phyloP scores from a whole-genome alignment of 805 yeast species.

The Candida ovalis region DNA sequence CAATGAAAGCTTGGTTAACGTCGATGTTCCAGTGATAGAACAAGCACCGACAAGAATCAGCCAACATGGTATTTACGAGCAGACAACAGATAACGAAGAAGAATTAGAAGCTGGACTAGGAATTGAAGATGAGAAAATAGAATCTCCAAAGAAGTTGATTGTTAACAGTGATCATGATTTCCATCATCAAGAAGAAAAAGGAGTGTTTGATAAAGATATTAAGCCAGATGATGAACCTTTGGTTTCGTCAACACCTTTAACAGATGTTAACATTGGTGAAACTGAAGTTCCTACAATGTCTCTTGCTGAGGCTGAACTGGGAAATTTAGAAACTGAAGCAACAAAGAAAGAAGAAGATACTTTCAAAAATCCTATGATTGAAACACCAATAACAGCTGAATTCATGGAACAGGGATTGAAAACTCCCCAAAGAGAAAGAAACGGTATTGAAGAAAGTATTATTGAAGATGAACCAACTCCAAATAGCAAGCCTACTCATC shows the following conservation, averaged over 20 bases:
- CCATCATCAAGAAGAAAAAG: background rate
- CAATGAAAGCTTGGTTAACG: constrained; percentile 7
- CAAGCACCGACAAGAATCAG: constrained; percentile 14
- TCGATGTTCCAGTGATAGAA: constrained; percentile 7
- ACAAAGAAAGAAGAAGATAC: background rate
- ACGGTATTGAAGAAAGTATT: background rate
- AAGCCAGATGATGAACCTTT: background rate
- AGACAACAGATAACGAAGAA: constrained; percentile 15
- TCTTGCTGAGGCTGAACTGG: background rate
- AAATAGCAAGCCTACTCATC: constrained; percentile 15
- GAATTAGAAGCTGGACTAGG: background rate
- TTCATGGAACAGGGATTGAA: constrained; percentile 5
- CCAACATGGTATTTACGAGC: constrained; percentile 20
- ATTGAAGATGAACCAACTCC: constrained; percentile 9
- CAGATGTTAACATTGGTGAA: background rate
- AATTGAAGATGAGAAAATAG: background rate
- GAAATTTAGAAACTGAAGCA: background rate
- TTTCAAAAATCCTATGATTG: constrained; percentile 14
- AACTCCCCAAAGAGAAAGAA: constrained; percentile 4
- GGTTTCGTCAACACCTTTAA: constrained; percentile 7
- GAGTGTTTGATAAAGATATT: background rate
- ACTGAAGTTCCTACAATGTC: constrained; percentile 2
- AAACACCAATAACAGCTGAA: constrained; percentile 12
- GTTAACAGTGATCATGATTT: background rate
- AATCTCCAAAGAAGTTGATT: background rate